phyloP scores from a whole-genome alignment of 1,139 yeast genomes.

The Candida smagusa region DNA sequence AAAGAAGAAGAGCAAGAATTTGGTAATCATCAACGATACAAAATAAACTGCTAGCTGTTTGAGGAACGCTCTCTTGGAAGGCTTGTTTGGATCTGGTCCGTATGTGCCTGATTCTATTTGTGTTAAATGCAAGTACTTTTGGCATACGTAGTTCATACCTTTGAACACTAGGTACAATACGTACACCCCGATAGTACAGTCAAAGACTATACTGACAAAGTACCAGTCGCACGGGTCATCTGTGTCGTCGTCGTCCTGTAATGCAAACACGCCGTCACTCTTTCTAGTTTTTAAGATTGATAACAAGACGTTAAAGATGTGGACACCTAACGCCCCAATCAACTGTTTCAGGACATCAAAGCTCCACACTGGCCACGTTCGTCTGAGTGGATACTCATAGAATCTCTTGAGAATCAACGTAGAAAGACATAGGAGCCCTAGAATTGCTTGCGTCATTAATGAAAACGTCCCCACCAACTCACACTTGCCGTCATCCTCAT shows the following conservation, averaged over 20 bases:
- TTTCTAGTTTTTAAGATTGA: slow-evolving; percentile 51
- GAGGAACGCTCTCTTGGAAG: slow-evolving; percentile 58
- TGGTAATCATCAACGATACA: slow-evolving; percentile 59
- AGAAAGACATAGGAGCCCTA: slow-evolving; percentile 75
- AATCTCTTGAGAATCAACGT: slow-evolving; percentile 73
- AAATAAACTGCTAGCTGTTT: slow-evolving; percentile 76
- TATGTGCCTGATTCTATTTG: slow-evolving; percentile 82
- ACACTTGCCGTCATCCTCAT: slow-evolving; percentile 35
- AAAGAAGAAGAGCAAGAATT: slow-evolving; percentile 44
- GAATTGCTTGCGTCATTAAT: slow-evolving; percentile 54
- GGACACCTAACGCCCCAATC: slow-evolving; percentile 82
- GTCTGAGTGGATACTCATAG: slow-evolving; percentile 71
- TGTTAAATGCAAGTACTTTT: slow-evolving; percentile 29
- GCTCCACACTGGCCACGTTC: slow-evolving; percentile 87
- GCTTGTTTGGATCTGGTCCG: slow-evolving; percentile 58
- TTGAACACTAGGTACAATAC: slow-evolving; percentile 57
- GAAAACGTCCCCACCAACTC: slow-evolving; percentile 73
- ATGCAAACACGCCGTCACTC: slow-evolving; percentile 6
- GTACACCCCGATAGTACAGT: slow-evolving; percentile 94
- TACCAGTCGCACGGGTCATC: slow-evolving; percentile 86
- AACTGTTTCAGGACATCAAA: slow-evolving; percentile 90
- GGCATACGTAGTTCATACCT: slow-evolving; percentile 43
- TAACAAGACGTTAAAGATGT: slow-evolving; percentile 69
- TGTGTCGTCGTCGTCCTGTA: slow-evolving; percentile 9
- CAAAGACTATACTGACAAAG: slow-evolving; percentile 80